A percentile compares a stretch with the other conserved stretches of the same genome.
phyloP scores from a whole-genome alignment of 1,284 basidiomycete species.

The Sporisorium sorghi region DNA sequence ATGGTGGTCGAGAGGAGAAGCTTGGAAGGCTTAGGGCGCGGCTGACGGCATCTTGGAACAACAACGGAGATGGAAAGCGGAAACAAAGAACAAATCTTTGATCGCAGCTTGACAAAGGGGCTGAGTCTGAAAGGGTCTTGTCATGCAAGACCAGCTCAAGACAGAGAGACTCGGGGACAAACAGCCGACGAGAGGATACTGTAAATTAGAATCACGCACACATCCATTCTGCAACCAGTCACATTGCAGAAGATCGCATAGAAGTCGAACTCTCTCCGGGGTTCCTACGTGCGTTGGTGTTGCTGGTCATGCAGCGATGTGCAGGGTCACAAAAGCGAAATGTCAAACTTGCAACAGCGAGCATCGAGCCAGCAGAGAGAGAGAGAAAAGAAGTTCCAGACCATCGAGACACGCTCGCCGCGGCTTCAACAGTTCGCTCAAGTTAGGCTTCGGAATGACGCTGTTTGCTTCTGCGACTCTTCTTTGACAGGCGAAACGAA shows the following conservation, averaged over 20 bases:
- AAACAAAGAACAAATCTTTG: neutral
- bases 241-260: too few species aligned
- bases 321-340: too few species aligned
- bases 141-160: neutral
- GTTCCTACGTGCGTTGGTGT: neutral
- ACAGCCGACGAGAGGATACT: too few species aligned
- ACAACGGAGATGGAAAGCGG: neutral
- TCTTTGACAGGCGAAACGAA: neutral
- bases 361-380: neutral
- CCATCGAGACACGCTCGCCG: neutral
- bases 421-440: neutral
- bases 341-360: too few species aligned
- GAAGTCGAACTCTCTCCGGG: too few species aligned
- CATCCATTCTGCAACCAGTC: too few species aligned
- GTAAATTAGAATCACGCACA: too few species aligned
- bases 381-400: neutral
- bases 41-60: neutral
- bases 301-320: too few species aligned
- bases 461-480: neutral
- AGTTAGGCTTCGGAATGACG: neutral
- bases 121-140: constrained; percentile 18
- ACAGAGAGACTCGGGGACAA: neutral
- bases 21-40: neutral
- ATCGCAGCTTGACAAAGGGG: neutral
- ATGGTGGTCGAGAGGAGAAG: constrained; percentile 7